Conservation (phyloP, 768 basidiomycete species). For the Lactarius evosmus region DNA sequence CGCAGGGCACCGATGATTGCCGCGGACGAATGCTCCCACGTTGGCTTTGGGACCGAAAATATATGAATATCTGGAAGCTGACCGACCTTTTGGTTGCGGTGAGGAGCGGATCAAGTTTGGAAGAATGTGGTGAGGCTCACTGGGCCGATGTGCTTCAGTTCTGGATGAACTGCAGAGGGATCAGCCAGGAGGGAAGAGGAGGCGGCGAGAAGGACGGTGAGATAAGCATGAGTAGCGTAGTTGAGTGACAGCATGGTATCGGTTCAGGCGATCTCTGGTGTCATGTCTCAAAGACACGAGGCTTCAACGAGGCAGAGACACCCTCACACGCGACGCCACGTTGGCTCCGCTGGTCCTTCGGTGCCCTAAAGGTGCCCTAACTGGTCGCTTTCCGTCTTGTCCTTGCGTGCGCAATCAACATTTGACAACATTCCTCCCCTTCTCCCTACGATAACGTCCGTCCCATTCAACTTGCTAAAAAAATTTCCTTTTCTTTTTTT, state of each 20-base stretch:
- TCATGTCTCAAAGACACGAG: conserved; percentile 7
- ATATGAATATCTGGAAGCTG: conserved; percentile 24
- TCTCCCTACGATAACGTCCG: conserved; percentile 17
- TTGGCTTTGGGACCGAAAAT: conserved; percentile 19
- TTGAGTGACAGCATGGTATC: conserved; percentile 17
- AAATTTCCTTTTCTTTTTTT: not conserved
- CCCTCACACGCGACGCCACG: conserved; percentile 2
- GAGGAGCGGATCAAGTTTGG: conserved; percentile 15
- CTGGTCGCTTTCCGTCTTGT: not conserved
- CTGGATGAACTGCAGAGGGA: conserved; percentile 21
- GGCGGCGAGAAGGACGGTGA: conserved; percentile 19
- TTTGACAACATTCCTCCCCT: conserved; percentile 8
- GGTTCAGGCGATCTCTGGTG: not conserved
- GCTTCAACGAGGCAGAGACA: conserved; percentile 20
- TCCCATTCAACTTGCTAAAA: not conserved
- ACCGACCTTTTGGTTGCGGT: conserved; percentile 19
- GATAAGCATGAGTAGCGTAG: conserved; percentile 25
- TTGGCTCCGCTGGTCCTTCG: not conserved
- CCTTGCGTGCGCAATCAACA: conserved; percentile 11
- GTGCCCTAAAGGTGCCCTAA: conserved; percentile 5
- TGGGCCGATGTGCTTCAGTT: conserved; percentile 21
- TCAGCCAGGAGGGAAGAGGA: conserved; percentile 17
- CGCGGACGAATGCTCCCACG: conserved; percentile 16
- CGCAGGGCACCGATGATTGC: conserved; percentile 17
- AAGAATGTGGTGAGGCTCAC: conserved; percentile 12